Percentiles rank a stretch among this genome's conserved stretches.
Evolutionary conservation across 805 yeast genomes (phyloP).

Genomic region (Sugiyamaella chiloensis): DNA sequence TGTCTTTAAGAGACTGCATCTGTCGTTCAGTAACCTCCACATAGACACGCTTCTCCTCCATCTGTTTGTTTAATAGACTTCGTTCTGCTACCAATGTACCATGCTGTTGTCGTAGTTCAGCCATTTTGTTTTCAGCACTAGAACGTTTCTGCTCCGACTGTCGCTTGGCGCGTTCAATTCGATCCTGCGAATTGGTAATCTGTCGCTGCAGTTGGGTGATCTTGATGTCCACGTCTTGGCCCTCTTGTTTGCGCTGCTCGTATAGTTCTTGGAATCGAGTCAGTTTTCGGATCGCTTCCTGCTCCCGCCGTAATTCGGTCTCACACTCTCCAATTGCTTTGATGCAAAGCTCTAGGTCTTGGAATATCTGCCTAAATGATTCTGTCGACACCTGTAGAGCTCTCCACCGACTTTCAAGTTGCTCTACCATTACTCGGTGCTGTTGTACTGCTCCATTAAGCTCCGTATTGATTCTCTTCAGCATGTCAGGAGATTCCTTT

Average conservation of each 20-base stretch:
- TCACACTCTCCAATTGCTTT: slow-evolving; percentile 49
- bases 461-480: slow-evolving; percentile 52
- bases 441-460: slow-evolving; percentile 44
- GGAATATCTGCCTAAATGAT: slow-evolving; percentile 52
- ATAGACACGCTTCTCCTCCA: slow-evolving; percentile 46
- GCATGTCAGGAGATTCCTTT: slow-evolving; percentile 55
- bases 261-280: slow-evolving; percentile 41
- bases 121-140: slow-evolving; percentile 42
- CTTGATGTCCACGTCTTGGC: slow-evolving; percentile 43
- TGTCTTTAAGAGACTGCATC: slow-evolving; percentile 39
- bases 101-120: slow-evolving; percentile 45
- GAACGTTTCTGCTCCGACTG: slow-evolving; percentile 47
- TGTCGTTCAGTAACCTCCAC: slow-evolving; percentile 45
- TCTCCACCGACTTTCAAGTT: slow-evolving; percentile 47
- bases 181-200: slow-evolving; percentile 46
- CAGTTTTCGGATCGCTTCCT: slow-evolving; percentile 39
- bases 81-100: slow-evolving; percentile 48
- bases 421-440: slow-evolving; percentile 39
- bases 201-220: slow-evolving; percentile 50
- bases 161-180: slow-evolving; percentile 42
- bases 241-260: slow-evolving; percentile 38
- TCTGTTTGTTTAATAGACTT: slow-evolving; percentile 37
- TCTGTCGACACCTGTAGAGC: slow-evolving; percentile 55
- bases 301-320: slow-evolving; percentile 44
- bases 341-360: slow-evolving; percentile 43